phyloP scores from a whole-genome alignment of 1,139 yeast genomes.

The Yamadazyma sp. region DNA sequence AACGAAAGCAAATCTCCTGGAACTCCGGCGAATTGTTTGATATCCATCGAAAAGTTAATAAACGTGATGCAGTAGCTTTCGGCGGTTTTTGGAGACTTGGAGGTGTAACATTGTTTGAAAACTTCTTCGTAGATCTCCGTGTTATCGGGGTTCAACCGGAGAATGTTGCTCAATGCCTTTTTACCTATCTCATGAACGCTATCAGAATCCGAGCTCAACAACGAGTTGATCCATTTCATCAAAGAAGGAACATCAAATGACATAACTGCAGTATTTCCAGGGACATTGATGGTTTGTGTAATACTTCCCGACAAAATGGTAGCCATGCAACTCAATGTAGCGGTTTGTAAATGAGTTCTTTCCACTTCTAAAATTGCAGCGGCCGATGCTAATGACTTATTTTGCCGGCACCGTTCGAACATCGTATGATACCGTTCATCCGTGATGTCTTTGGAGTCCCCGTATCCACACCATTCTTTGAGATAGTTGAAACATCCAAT shows the following conservation, averaged over 20 bases:
- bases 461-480: conserved; percentile 95
- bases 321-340: conserved; percentile 84
- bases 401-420: conserved; percentile 44
- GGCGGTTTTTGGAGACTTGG: conserved; percentile 49
- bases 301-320: conserved; percentile 69
- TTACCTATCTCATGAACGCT: conserved; percentile 64
- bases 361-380: conserved; percentile 85
- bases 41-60: conserved; percentile 55
- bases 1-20: conserved; percentile 63
- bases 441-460: conserved; percentile 59
- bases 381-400: conserved; percentile 52
- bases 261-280: conserved; percentile 45
- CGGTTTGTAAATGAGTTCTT: conserved; percentile 63
- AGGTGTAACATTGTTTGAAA: conserved; percentile 66
- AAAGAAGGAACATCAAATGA: conserved; percentile 72
- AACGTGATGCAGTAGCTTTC: conserved; percentile 72
- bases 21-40: conserved; percentile 39
- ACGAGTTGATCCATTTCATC: conserved; percentile 75
- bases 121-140: conserved; percentile 61
- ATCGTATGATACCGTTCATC: conserved; percentile 69
- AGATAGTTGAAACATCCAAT: conserved; percentile 78
- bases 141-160: conserved; percentile 58
- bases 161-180: conserved; percentile 67
- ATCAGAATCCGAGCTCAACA: conserved; percentile 61
- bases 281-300: conserved; percentile 47